Conservation (phyloP, 2,329 filamentous ascomycete genomes). For the Calonectria honghensis region DNA sequence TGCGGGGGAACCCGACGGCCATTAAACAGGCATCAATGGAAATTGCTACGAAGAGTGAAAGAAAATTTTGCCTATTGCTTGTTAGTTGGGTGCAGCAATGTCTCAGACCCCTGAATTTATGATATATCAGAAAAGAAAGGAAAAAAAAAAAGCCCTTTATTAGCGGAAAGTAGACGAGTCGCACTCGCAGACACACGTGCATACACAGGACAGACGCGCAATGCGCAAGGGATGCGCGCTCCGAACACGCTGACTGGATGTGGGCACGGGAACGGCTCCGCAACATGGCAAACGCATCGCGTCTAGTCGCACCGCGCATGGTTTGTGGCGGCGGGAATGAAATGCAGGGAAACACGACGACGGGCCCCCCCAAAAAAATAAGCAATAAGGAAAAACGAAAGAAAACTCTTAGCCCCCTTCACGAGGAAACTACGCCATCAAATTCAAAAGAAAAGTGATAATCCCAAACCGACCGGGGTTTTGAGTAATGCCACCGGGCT, state of each 20-base stretch:
- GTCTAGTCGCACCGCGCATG: slow-evolving; percentile 22
- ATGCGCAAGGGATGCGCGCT: slow-evolving; percentile 13
- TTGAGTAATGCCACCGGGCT: slow-evolving; percentile 21
- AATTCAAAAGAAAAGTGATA: slow-evolving; percentile 16
- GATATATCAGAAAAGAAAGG: slow-evolving; percentile 29
- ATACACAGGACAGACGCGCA: slow-evolving; percentile 16
- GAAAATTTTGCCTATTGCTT: neutral
- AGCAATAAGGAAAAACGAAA: neutral
- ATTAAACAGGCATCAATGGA: neutral
- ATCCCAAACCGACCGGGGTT: slow-evolving; percentile 8
- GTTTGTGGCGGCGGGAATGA: slow-evolving; percentile 30
- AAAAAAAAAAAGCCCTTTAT: slow-evolving; percentile 8
- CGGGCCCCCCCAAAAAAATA: neutral
- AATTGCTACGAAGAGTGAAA: neutral
- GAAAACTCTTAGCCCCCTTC: neutral
- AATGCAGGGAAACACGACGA: slow-evolving; percentile 7
- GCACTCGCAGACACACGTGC: slow-evolving; percentile 19
- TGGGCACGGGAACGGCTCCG: slow-evolving; percentile 34
- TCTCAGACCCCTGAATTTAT: slow-evolving; percentile 30
- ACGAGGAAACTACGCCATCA: slow-evolving; percentile 21
- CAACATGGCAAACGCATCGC: slow-evolving; percentile 19
- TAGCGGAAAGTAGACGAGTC: slow-evolving; percentile 17
- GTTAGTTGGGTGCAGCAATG: neutral
- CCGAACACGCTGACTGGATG: neutral
- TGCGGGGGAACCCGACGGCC: slow-evolving; percentile 28